Evolutionary conservation across 331 rosid genomes (phyloP), one percentile per base, ranked within the genome.

Genomic region (Rosa hybrid): DNA sequence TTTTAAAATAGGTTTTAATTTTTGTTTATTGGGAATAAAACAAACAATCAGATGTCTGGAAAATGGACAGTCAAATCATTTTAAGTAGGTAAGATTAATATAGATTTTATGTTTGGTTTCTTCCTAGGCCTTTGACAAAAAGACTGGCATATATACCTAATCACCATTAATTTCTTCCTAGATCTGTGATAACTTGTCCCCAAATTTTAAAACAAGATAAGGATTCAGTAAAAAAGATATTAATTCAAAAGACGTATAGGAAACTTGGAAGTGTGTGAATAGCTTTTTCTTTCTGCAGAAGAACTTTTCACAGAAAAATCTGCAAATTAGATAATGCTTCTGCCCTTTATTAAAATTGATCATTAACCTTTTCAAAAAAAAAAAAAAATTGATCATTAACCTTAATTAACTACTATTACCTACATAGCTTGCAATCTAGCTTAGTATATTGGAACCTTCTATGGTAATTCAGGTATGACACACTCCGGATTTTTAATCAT

Each of bases 181-280:
- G 56, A 42, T 72, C 54, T 44, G 12, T 17, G 82, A 20, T 69
- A 64, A 62, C 71, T 44, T 65, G 82, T 78, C 82, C 79, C 85
- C 75, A 78, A 18, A 18, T n/a, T 51, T 72, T 77, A 50, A 30
- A 65, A 49, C 71, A 20, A 41, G 71, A 38, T 75, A 42, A 64
- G 41, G 69, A 17, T 51, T 23, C 49, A 12, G 18, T 74, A 27
- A 53, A 42, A 27, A 21, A 11, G 59, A 27, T 14, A 23, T 34
- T 12, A 30, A 53, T 34, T 62, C 27, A 25, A 21, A 54, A 23
- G 41, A 23, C 23, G 25, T 63, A 57, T 8, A 1, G 72, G 27
- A 25, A 51, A 44, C 45, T 82, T 82, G 82, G 82, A 51, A 8
- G 60, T 14, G 39, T 72, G 18, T 60, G 72, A 72, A 7, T 50